Conservation (phyloP, 164 flowering plant genomes). For the Annona squamosa region DNA sequence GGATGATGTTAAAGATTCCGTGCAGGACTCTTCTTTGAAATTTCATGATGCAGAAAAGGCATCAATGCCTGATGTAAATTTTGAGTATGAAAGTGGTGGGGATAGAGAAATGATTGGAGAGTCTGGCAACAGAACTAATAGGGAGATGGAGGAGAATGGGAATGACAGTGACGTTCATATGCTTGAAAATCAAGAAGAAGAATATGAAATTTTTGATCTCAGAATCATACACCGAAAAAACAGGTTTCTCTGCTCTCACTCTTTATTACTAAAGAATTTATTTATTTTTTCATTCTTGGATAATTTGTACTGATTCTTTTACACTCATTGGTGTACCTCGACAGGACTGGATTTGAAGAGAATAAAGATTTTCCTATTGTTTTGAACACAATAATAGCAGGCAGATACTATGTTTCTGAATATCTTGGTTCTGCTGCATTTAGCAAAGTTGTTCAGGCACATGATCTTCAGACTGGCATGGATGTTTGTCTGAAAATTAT, state of each 20-base stretch:
- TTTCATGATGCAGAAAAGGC: slow-evolving; percentile 21
- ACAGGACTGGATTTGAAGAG: slow-evolving; percentile 97
- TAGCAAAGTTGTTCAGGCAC: slow-evolving; percentile 90
- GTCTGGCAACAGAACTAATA: slow-evolving; percentile 17
- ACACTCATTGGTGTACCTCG: slow-evolving; percentile 12
- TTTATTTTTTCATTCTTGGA: neutral
- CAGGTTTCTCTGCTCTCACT: slow-evolving; percentile 34
- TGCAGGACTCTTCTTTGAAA: slow-evolving; percentile 11
- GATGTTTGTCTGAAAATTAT: slow-evolving; percentile 94
- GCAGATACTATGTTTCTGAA: slow-evolving; percentile 78
- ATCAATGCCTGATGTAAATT: slow-evolving; percentile 14
- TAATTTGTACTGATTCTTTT: neutral
- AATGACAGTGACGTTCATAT: slow-evolving; percentile 36
- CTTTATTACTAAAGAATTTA: neutral
- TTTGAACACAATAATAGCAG: slow-evolving; percentile 58
- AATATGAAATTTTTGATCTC: slow-evolving; percentile 70
- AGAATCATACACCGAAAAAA: slow-evolving; percentile 86
- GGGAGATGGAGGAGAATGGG: slow-evolving; percentile 28
- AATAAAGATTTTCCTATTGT: slow-evolving; percentile 77
- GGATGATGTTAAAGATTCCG: slow-evolving; percentile 13
- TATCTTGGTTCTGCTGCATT: slow-evolving; percentile 94
- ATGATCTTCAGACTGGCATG: slow-evolving; percentile 65
- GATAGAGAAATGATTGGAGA: slow-evolving; percentile 25
- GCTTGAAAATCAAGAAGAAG: slow-evolving; percentile 40
- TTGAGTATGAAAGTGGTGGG: slow-evolving; percentile 21